A percentile compares a stretch with the other conserved stretches of the same genome.
Conservation (phyloP, 1,284 basidiomycete genomes). For the Trametes pubescens region DNA sequence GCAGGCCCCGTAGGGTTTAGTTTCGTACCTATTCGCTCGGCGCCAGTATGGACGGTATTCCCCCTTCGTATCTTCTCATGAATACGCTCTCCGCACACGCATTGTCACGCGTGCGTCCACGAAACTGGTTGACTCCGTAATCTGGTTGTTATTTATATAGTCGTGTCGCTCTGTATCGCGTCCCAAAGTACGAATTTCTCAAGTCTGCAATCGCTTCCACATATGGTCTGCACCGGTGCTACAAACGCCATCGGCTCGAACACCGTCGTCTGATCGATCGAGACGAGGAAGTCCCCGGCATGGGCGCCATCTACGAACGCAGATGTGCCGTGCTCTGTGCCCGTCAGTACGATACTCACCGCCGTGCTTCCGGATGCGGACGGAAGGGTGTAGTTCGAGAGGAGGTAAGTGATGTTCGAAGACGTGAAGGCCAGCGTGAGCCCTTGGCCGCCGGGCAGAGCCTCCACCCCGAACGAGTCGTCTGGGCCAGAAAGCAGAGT, state of each 20-base stretch:
- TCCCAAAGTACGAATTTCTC: slow-evolving; percentile 34
- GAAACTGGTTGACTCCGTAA: background rate
- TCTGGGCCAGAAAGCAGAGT: slow-evolving; percentile 38
- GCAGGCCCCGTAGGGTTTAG: background rate
- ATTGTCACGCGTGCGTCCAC: slow-evolving; percentile 3
- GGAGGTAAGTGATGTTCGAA: slow-evolving; percentile 36
- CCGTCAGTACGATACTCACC: slow-evolving; percentile 33
- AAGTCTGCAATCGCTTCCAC: slow-evolving; percentile 5
- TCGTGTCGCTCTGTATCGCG: slow-evolving; percentile 26
- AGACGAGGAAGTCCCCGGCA: slow-evolving; percentile 36
- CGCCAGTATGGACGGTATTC: slow-evolving; percentile 22
- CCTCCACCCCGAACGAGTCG: slow-evolving; percentile 33
- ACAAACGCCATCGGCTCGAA: slow-evolving; percentile 40
- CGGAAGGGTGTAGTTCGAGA: slow-evolving; percentile 36
- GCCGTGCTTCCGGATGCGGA: background rate
- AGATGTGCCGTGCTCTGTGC: slow-evolving; percentile 35
- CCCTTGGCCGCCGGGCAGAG: slow-evolving; percentile 12
- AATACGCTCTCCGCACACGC: slow-evolving; percentile 13
- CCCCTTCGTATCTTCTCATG: background rate
- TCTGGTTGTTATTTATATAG: background rate
- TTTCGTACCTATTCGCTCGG: background rate
- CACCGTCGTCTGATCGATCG: slow-evolving; percentile 33
- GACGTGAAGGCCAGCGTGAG: slow-evolving; percentile 39
- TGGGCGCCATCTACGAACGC: slow-evolving; percentile 35
- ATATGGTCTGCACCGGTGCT: slow-evolving; percentile 34